Evolutionary conservation across 805 yeast genomes (phyloP), one percentile per base, ranked within the genome.

Genomic region (Lachancea meyersii): DNA sequence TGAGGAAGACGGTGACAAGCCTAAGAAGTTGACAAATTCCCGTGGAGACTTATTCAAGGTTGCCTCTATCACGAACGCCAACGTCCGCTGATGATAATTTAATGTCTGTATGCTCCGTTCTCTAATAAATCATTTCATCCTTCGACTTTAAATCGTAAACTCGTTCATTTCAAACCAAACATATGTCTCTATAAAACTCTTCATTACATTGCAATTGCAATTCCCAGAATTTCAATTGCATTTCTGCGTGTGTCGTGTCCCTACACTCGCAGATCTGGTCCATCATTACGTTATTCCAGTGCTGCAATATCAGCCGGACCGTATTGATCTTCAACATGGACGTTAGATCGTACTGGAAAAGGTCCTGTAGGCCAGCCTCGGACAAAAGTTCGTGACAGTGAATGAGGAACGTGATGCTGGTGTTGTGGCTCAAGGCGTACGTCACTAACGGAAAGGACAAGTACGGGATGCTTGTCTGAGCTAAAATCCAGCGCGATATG

Each of bases 1-100:
- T 54, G 78, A 73, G 22, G 63, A 58, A 40, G 71, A 73, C 54
- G 80, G 81, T 19, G 24, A 17, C 61, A 80, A 81, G 43, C 59
- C 60, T 35, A 70, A 73, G 48, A 82, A 75, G 63, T 76, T 91
- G 63, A 85, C 87, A 43, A 88, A 85, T 67, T 79, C 75, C 60
- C 77, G 72, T 53, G 96, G 96, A 48, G 84, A 84, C 59, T 62
- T 74, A 24, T 85, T 89, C 69, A 80, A 80, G 67, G 84, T 82
- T 59, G 66, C 81, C 35, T 70, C 93, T 31, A 61, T 91, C 47
- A 83, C 76, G 36, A 71, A 73, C 55, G 97, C 96, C 40, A 73
- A 75, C 50, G 97, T 91, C 49, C 82, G 89, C 68, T 85, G 74
- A 34, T 34, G 74, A 34, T 34, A 4, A 22, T 26, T 3, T 35